Percentiles rank a stretch among this genome's conserved stretches.
phyloP scores from a whole-genome alignment of 2,329 filamentous ascomycete species.

The Aspergillus pseudoviridinutans region DNA sequence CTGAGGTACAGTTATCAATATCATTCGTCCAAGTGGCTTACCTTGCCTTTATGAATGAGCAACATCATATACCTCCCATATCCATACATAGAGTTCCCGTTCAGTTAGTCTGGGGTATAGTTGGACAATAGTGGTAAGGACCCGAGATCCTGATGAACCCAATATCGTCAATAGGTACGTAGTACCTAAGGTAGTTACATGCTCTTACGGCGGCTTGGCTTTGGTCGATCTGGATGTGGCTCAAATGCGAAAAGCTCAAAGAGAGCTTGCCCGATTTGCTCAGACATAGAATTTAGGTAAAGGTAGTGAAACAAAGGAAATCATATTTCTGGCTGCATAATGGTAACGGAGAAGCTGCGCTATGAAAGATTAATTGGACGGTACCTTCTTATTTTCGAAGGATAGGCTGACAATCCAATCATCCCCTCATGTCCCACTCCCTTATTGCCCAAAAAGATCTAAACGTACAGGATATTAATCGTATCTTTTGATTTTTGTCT shows the following conservation, averaged over 20 bases:
- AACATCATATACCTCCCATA: neutral
- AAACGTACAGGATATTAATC: conserved; percentile 42
- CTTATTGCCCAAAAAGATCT: conserved; percentile 34
- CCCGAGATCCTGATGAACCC: neutral
- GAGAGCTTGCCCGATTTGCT: neutral
- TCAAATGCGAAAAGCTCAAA: neutral
- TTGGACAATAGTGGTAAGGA: neutral
- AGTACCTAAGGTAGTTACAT: neutral
- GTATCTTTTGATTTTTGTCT: conserved; percentile 27
- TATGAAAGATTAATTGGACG: conserved; percentile 21
- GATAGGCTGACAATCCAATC: conserved; percentile 8
- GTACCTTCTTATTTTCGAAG: conserved; percentile 9
- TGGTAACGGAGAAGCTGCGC: conserved; percentile 16
- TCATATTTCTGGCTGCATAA: conserved; percentile 27
- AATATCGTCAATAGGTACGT: neutral
- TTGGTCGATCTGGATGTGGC: neutral
- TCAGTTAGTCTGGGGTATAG: neutral
- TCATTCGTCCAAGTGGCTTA: neutral
- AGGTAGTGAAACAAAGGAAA: conserved; percentile 29
- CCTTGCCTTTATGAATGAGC: neutral
- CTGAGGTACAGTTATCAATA: neutral
- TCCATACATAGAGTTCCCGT: neutral
- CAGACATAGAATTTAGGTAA: neutral
- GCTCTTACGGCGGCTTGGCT: neutral
- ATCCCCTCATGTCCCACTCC: conserved; percentile 25